Base-by-base conservation (phyloP, 306 rosid genomes). In the Begonia fuchsioides region DNA sequence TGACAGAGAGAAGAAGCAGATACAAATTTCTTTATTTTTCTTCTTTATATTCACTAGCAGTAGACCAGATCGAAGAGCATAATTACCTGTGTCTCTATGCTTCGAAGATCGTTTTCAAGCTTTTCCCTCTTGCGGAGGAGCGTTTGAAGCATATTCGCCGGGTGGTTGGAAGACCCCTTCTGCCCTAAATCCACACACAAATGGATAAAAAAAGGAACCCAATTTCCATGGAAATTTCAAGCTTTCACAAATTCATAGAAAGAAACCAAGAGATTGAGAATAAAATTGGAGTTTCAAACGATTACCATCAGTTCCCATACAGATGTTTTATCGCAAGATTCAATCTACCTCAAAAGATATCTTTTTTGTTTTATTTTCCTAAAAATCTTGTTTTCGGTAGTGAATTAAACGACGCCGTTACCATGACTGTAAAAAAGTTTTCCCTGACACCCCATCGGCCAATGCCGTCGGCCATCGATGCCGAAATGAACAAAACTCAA, bases 121-220 rank as follows among this genome's bases (percentile, higher is more conserved):
- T 41, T 41, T n/a, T 41, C 45, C 12, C 45, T 41, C 45, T 41
- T 41, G 45, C 45, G 45, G 45, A 41, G 12, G 14, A 41, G 45
- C 1, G 45, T 10, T n/a, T n/a, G 45, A 41, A 41, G 45, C 45
- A 41, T 41, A n/a, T 3, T n/a, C 45, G 45, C 45, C 12, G 45
- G 14, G 12, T 41, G 12, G 12, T 6, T 26, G 7, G 45, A 11
- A n/a, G 45, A 41, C 0, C 45, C 45, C 12, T 13, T 41, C 14
- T 41, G 45, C 45, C 45, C 45, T 41, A 41, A 41, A 41, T 10
- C 45, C 45, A 41, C 45, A 3, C 9, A 41, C 14, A 10, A 41
- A n/a, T 10, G 45, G 14, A 3, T 41, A n/a, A 41, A 11, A 41
- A 41, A n/a, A 26, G 35, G 7, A 26, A 6, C 35, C 32, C 3